Conservation (phyloP, 2,329 filamentous ascomycete species). For the Cadophora gregata region DNA sequence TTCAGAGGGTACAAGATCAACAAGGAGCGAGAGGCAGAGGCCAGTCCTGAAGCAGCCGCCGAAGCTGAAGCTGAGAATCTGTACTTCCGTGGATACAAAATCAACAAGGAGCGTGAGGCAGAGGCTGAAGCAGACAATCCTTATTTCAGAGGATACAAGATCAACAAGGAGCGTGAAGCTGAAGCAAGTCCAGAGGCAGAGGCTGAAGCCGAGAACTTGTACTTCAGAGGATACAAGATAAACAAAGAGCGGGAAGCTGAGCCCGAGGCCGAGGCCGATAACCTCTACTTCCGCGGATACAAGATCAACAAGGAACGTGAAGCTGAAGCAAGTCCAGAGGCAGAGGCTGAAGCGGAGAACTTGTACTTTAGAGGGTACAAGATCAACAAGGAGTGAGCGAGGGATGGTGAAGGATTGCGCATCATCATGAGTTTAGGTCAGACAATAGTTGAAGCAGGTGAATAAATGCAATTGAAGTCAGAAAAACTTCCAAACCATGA, state of each 20-base stretch:
- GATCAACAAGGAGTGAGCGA: slow-evolving; percentile 26
- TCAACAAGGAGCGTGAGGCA: neutral
- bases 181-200: neutral
- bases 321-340: neutral
- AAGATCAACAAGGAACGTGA: slow-evolving; percentile 2
- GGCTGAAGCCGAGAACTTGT: neutral
- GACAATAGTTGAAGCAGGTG: too few relatives aligned
- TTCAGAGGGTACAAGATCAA: too few relatives aligned
- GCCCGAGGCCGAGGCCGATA: too few relatives aligned
- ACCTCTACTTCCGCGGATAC: slow-evolving; percentile 4
- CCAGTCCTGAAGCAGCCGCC: neutral
- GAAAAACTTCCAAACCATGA: too few relatives aligned
- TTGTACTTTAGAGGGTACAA: slow-evolving; percentile 1
- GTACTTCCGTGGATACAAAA: slow-evolving; percentile 1
- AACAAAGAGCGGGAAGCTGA: slow-evolving; percentile 26
- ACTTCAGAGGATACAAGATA: slow-evolving; percentile 2
- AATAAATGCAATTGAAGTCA: too few relatives aligned
- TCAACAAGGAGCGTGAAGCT: slow-evolving; percentile 23
- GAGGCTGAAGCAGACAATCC: neutral
- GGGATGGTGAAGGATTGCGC: too few relatives aligned
- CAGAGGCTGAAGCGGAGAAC: neutral
- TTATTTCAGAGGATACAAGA: slow-evolving; percentile 3
- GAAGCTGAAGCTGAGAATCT: neutral
- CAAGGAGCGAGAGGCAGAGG: too few relatives aligned
- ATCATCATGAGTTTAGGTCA: too few relatives aligned